Evolutionary conservation across 1,139 yeast species (phyloP), one percentile per base, ranked within the genome.

Genomic region (Starmera stellimalicola): DNA sequence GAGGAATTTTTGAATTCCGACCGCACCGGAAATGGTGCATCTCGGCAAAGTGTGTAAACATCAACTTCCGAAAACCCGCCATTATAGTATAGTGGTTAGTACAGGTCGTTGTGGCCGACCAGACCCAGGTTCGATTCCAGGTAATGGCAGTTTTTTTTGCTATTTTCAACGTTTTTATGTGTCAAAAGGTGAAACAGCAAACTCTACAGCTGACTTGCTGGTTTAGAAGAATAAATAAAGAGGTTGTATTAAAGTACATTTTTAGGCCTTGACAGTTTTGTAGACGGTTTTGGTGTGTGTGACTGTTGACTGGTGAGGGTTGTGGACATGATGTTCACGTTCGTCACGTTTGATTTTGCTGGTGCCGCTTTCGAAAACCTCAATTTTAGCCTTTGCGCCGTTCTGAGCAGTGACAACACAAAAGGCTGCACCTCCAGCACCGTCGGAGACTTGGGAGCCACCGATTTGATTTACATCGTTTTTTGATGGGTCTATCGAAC

Each of bases 371-470:
- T 61, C 62, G 52, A 84, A 84, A 7, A 84, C 79, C 55, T 82
- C 94, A 48, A 85, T 74, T 38, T 63, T 70, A 28, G 93, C 94
- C 38, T 65, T 65, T 27, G 81, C 65, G 36, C 73, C 69, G 45
- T 74, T 68, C 33, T 62, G 59, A 26, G 84, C 94, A 27, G 94
- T 83, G 32, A 83, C 84, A 34, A 83, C 81, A 66, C 95, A 85
- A 70, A 72, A 84, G 16, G 70, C 64, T 31, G 81, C 93, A 43
- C 77, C 82, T 29, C 79, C 82, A 35, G 78, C 74, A 33, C 76
- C 75, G 31, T 55, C 49, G 17, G 63, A 33, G 37, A 54, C 42
- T 23, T 54, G 47, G 10, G 49, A 41, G 18, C 61, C 52, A 26
- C 58, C 53, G 36, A 79, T 74, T 34, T 65, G 67, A 56, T 79